phyloP scores from a whole-genome alignment of 2,329 filamentous ascomycete genomes.

The Tolypocladium pustulatum region DNA sequence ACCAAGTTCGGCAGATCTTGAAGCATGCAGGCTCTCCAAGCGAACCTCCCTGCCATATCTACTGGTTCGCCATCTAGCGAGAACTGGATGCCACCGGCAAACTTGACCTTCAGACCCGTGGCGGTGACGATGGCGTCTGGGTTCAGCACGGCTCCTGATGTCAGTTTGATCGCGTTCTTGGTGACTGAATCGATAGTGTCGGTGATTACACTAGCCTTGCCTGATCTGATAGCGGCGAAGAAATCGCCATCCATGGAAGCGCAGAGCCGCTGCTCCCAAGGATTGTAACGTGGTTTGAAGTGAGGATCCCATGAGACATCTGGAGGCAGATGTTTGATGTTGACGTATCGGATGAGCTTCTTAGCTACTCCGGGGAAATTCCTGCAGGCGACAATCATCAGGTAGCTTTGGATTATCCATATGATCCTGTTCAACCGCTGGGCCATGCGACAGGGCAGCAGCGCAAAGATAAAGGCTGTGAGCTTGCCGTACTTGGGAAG shows the following conservation, averaged over 20 bases:
- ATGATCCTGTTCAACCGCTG: conserved; percentile 34
- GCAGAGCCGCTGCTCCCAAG: conserved; percentile 62
- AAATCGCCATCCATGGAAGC: conserved; percentile 38
- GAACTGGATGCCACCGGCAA: conserved; percentile 42
- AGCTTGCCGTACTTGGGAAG: conserved; percentile 32
- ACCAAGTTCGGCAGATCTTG: conserved; percentile 51
- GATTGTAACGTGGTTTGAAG: conserved; percentile 43
- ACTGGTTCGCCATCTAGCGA: conserved; percentile 38
- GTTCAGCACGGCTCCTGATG: conserved; percentile 31
- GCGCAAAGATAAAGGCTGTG: conserved; percentile 21
- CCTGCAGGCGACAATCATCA: conserved; percentile 35
- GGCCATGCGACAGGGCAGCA: conserved; percentile 32
- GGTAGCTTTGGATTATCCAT: conserved; percentile 31
- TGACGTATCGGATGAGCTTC: conserved; percentile 28
- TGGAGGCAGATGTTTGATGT: conserved; percentile 34
- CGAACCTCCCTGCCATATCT: conserved; percentile 31
- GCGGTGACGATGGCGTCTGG: conserved; percentile 57
- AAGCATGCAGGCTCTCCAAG: conserved; percentile 53
- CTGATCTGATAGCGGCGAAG: conserved; percentile 26
- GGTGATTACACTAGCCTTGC: conserved; percentile 31
- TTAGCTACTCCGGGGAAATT: conserved; percentile 34
- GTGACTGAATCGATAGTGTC: conserved; percentile 35
- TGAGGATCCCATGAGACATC: conserved; percentile 39
- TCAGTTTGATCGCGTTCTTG: conserved; percentile 28
- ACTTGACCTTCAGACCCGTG: conserved; percentile 46